A percentile compares a stretch with the other conserved stretches of the same genome.
phyloP scores from a whole-genome alignment of 768 basidiomycete genomes.

The Termitomyces sp. region DNA sequence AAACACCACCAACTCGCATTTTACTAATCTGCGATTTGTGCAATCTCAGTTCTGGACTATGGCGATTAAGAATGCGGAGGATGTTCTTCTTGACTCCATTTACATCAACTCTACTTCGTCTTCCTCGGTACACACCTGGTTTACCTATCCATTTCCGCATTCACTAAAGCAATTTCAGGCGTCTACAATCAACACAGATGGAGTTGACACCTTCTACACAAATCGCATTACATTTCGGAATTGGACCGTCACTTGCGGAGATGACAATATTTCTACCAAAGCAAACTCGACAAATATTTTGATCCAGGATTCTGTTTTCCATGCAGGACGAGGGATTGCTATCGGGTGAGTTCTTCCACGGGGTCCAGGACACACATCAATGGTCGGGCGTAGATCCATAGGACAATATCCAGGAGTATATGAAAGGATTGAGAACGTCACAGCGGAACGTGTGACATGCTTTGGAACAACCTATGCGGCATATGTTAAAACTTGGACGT shows the following conservation, averaged over 20 bases:
- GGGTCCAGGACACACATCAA: not conserved
- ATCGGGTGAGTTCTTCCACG: conserved; percentile 22
- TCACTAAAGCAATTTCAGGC: conserved; percentile 9
- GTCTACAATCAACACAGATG: conserved; percentile 31
- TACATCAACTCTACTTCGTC: conserved; percentile 34
- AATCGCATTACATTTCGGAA: conserved; percentile 31
- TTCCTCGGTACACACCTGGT: conserved; percentile 17
- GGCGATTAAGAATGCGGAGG: conserved; percentile 26
- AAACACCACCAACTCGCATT: conserved; percentile 27
- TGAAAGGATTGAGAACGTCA: conserved; percentile 25
- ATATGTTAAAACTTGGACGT: conserved; percentile 32
- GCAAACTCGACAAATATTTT: conserved; percentile 36
- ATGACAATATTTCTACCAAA: conserved; percentile 33
- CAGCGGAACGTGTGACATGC: conserved; percentile 20
- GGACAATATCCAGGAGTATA: conserved; percentile 27
- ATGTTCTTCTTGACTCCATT: conserved; percentile 30
- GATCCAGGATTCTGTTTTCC: conserved; percentile 30
- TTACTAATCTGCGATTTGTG: conserved; percentile 30
- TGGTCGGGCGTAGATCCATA: conserved; percentile 15
- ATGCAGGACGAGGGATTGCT: conserved; percentile 32
- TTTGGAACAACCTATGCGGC: conserved; percentile 19
- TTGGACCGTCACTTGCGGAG: conserved; percentile 32
- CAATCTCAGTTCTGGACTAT: conserved; percentile 40
- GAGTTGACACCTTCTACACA: conserved; percentile 30
- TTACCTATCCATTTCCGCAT: not conserved